A percentile compares a stretch with the other conserved stretches of the same genome.
Evolutionary conservation across 345 rosid species (phyloP).

Genomic region (Psidium friedrichsthalianum): DNA sequence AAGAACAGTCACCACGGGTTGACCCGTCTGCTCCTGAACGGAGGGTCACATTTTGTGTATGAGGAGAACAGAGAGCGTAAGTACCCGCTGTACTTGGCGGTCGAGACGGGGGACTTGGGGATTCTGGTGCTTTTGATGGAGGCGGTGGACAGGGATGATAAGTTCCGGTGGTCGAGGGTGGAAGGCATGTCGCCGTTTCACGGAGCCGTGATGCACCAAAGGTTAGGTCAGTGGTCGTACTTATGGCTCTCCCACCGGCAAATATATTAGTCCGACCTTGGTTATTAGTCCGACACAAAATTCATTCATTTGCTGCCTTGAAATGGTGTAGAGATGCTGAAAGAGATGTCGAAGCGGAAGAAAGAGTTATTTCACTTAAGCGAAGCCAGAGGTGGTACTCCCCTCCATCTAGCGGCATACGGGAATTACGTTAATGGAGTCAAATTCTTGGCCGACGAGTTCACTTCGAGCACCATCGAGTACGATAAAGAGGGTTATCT

Average conservation of each 20-base stretch:
- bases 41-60: not conserved
- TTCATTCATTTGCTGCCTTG: not conserved
- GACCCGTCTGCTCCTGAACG: not conserved
- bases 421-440: not conserved
- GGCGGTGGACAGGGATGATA: not conserved
- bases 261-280: not conserved
- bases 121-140: not conserved
- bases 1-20: not conserved
- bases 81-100: not conserved
- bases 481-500: not conserved
- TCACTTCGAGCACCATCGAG: not conserved
- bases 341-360: not conserved
- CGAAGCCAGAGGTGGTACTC: not conserved
- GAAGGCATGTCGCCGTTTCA: not conserved
- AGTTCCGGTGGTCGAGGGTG: not conserved
- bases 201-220: not conserved
- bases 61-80: not conserved
- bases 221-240: not conserved
- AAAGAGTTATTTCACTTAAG: not conserved
- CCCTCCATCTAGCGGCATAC: not conserved
- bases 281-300: not conserved
- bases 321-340: not conserved
- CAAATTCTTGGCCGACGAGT: not conserved
- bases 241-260: not conserved
- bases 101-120: not conserved